Evolutionary conservation across 148 eudicot genomes (phyloP), one percentile per base, ranked within the genome.

Genomic region (Amaranthus hypochondriacus): DNA sequence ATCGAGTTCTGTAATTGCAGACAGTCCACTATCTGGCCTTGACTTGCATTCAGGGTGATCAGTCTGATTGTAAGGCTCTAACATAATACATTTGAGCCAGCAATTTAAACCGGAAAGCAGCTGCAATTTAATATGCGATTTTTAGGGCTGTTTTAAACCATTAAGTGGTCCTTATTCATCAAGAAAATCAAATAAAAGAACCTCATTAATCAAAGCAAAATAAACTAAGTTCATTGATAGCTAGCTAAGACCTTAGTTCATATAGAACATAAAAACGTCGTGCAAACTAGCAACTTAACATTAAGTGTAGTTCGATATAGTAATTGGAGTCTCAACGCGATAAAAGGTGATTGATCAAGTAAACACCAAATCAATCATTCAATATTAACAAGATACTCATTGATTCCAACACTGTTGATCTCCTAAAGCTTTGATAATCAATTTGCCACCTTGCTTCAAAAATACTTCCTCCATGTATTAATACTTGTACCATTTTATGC

Each of bases 1-100:
- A 80, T 90, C 97, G 73, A 94, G 93, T 84, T 94, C 98, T 13
- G 98, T 94, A 67, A 94, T 92, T 71, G 97, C 98, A 77, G 98
- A 92, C 73, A 94, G 97, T 69, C 97, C 98, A 81, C 93, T 90
- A 77, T 94, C 98, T 72, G 98, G 97, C 72, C 98, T 95, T 58
- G 98, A 94, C 81, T 90, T 94, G 90, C 98, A 94, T 75, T 91
- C 85, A 44, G 96, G 86, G 56, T 94, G 92, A 80, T 94, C 98
- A 50, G 97, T 92, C 86, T 94, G 97, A 78, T 92, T 90, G 84
- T 88, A 89, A 70, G 98, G 93, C 68, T 94, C 98, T 50, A 94
- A 77, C 80, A 88, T 69, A 77, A 94, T 86, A 86, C 98, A 94
- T 83, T 94, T 94, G n/a, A 94, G 89, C 98, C 98, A 94, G 84